Evolutionary conservation across 495 filamentous ascomycete species (phyloP).

Genomic region (Chaetomium fimeti): DNA sequence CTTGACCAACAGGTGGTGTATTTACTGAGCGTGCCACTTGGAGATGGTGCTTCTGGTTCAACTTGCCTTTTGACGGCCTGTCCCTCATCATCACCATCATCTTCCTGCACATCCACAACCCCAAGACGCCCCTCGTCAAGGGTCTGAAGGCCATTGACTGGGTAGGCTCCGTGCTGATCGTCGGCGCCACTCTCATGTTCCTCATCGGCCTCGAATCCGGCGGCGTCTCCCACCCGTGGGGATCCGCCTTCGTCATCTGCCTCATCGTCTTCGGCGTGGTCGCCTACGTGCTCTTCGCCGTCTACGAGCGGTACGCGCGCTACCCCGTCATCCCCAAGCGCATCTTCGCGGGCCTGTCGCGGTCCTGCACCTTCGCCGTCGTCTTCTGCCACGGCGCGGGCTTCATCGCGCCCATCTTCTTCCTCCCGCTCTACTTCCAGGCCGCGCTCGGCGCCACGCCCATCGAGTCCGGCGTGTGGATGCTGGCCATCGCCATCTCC

Average conservation of each 20-base stretch:
- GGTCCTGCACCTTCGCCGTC: conserved; percentile 26
- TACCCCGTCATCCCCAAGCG: conserved; percentile 37
- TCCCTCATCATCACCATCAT: conserved; percentile 32
- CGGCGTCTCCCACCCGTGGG: conserved; percentile 32
- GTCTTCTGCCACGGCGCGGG: conserved; percentile 29
- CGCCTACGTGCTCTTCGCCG: conserved; percentile 22
- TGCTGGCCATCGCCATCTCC: background rate
- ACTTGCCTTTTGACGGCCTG: conserved; percentile 35
- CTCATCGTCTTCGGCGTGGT: conserved; percentile 30
- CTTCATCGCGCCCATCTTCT: conserved; percentile 28
- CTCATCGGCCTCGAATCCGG: conserved; percentile 29
- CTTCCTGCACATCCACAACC: conserved; percentile 36
- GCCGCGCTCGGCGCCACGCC: conserved; percentile 33
- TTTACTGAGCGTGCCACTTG: conserved; percentile 52
- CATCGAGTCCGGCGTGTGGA: conserved; percentile 17
- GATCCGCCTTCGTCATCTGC: conserved; percentile 32
- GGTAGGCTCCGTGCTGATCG: conserved; percentile 33
- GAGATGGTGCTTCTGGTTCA: conserved; percentile 44
- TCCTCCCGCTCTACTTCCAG: conserved; percentile 54
- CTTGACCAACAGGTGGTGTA: conserved; percentile 50
- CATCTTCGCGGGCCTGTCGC: conserved; percentile 30
- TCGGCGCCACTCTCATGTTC: conserved; percentile 31
- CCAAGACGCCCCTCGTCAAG: conserved; percentile 19
- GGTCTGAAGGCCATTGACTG: conserved; percentile 36
- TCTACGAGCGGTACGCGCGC: conserved; percentile 21